Conservation (phyloP, 192 early-diverging fungal species). For the Backusella luteola region DNA sequence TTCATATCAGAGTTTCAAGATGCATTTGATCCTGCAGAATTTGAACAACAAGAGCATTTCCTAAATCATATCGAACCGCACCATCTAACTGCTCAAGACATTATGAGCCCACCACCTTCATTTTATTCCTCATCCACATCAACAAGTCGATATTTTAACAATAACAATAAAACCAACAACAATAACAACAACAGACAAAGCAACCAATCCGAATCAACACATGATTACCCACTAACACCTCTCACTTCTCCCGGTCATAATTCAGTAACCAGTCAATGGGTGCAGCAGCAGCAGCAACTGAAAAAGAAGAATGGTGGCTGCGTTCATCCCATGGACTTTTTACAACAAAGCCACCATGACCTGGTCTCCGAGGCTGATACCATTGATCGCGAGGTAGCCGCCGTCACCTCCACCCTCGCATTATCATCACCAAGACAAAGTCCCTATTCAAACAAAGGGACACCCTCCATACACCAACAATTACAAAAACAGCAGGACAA, state of each 20-base stretch:
- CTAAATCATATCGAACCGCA: background rate
- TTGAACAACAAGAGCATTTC: background rate
- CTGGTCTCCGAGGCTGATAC: slow-evolving; percentile 19
- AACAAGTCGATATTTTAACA: background rate
- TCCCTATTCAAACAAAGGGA: background rate
- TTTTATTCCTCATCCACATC: background rate
- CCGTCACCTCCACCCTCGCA: slow-evolving; percentile 8
- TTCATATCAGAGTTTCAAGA: slow-evolving; percentile 3
- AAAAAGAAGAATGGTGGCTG: background rate
- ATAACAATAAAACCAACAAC: background rate
- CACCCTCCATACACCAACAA: background rate
- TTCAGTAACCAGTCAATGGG: slow-evolving; percentile 9
- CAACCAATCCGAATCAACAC: background rate
- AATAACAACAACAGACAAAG: background rate
- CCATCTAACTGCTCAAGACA: background rate
- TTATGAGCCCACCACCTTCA: background rate
- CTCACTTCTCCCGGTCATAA: slow-evolving; percentile 11
- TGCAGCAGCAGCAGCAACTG: background rate
- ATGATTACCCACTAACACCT: slow-evolving; percentile 27
- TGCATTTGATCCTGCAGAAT: slow-evolving; percentile 4
- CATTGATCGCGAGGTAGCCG: slow-evolving; percentile 27
- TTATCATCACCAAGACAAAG: slow-evolving; percentile 8
- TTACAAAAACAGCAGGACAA: background rate
- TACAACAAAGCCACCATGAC: background rate
- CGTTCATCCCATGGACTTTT: slow-evolving; percentile 18